phyloP scores from a whole-genome alignment of 1,284 basidiomycete species.

The Pisolithus thermaeus region DNA sequence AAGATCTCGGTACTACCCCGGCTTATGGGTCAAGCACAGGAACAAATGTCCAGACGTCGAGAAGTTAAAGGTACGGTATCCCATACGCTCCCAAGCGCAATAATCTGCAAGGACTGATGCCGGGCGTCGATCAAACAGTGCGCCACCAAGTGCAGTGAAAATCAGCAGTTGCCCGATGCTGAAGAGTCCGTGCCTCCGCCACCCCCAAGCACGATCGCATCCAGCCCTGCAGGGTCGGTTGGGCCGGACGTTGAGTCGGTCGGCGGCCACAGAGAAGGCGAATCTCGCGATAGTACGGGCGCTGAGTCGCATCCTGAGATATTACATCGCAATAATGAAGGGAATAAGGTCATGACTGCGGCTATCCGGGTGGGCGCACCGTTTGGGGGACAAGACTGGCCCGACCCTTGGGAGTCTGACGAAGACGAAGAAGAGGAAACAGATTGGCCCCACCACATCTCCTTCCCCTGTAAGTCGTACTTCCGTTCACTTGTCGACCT shows the following conservation, averaged over 20 bases:
- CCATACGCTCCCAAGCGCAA: background rate
- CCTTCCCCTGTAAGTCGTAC: constrained; percentile 25
- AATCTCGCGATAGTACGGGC: background rate
- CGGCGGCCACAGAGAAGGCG: background rate
- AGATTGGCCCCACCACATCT: constrained; percentile 6
- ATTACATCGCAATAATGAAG: background rate
- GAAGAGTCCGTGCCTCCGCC: background rate
- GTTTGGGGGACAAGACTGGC: background rate
- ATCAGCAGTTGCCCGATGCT: background rate
- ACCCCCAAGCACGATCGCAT: background rate
- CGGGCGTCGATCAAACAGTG: background rate
- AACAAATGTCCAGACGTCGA: constrained; percentile 20
- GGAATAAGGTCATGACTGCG: background rate
- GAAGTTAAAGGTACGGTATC: constrained; percentile 20
- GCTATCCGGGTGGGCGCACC: background rate
- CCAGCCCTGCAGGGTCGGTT: background rate
- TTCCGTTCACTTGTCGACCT: background rate
- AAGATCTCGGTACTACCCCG: constrained; percentile 29
- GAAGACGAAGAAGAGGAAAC: constrained; percentile 16
- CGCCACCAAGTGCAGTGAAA: background rate
- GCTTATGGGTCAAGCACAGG: constrained; percentile 25
- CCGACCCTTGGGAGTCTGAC: constrained; percentile 3
- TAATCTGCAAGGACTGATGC: constrained; percentile 9
- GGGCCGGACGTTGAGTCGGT: background rate
- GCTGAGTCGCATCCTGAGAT: background rate